Conservation (phyloP, 1,284 basidiomycete species). For the Boletus semigastroideus region DNA sequence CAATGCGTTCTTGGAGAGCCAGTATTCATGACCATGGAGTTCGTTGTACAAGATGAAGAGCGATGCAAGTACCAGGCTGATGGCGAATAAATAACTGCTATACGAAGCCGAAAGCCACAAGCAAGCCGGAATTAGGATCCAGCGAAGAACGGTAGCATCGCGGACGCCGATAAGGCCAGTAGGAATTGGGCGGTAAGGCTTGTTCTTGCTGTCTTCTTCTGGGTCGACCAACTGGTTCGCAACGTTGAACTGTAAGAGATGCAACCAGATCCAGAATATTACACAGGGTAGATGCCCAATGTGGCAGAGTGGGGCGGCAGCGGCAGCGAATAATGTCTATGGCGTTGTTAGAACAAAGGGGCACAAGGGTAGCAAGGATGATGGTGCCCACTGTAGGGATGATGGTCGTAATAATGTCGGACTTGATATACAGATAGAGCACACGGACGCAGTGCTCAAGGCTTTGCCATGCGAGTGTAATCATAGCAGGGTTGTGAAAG, state of each 20-base stretch:
- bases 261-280: conserved; percentile 44
- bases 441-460: conserved; percentile 12
- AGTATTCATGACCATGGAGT: conserved; percentile 30
- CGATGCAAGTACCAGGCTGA: conserved; percentile 33
- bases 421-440: conserved; percentile 39
- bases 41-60: conserved; percentile 41
- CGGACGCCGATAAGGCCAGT: conserved; percentile 37
- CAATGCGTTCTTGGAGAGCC: conserved; percentile 34
- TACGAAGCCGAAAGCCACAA: conserved; percentile 34
- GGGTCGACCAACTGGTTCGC: conserved; percentile 43
- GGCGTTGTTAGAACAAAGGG: not conserved
- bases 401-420: conserved; percentile 41
- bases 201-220: conserved; percentile 43
- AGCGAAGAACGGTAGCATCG: conserved; percentile 37
- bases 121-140: conserved; percentile 38
- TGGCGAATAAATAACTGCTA: conserved; percentile 30
- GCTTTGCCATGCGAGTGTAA: conserved; percentile 10
- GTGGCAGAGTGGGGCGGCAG: conserved; percentile 34
- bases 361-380: not conserved
- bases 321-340: conserved; percentile 39
- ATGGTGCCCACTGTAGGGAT: conserved; percentile 38
- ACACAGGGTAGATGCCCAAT: conserved; percentile 25
- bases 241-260: conserved; percentile 46
- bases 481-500: conserved; percentile 27
- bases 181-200: conserved; percentile 43